Evolutionary conservation across 192 early-diverging fungal species (phyloP).

Genomic region (Coemansia sp.): DNA sequence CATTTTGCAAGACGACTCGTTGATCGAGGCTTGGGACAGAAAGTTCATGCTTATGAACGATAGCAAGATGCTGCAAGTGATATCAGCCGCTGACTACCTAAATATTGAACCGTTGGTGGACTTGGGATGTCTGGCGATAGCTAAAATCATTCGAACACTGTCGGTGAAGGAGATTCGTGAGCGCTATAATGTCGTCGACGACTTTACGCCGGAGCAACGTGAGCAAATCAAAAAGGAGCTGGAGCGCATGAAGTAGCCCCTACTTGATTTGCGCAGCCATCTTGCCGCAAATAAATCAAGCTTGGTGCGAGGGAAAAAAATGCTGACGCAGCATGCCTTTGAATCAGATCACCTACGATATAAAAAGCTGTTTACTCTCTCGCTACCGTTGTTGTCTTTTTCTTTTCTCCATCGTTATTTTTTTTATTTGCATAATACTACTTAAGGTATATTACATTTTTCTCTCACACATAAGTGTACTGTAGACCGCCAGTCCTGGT

Average conservation of each 20-base stretch:
- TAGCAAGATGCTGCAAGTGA: conserved; percentile 69
- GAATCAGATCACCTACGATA: neutral
- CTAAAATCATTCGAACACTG: conserved; percentile 93
- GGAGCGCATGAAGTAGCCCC: conserved; percentile 52
- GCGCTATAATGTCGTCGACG: conserved; percentile 91
- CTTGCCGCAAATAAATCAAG: neutral
- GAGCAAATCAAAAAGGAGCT: conserved; percentile 76
- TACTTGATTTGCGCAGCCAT: conserved; percentile 6
- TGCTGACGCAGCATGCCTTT: neutral
- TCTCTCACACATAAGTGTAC: neutral
- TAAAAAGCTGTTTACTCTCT: neutral
- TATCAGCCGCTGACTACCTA: conserved; percentile 82
- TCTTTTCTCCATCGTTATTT: neutral
- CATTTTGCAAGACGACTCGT: conserved; percentile 57
- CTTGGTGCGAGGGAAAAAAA: neutral
- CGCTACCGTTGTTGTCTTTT: neutral
- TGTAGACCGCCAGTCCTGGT: neutral
- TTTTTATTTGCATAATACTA: neutral
- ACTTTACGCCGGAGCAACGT: conserved; percentile 94
- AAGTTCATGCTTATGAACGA: conserved; percentile 71
- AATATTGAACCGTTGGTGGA: conserved; percentile 93
- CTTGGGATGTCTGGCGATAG: conserved; percentile 90
- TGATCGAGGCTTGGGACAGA: conserved; percentile 77
- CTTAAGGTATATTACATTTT: conserved; percentile 1
- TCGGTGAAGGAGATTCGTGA: conserved; percentile 84